These are phyloP conservation scores for Heliamphora exappendiculata DNA, from an alignment of 148 eudicot species.

Conservation along the genomic window DNA sequence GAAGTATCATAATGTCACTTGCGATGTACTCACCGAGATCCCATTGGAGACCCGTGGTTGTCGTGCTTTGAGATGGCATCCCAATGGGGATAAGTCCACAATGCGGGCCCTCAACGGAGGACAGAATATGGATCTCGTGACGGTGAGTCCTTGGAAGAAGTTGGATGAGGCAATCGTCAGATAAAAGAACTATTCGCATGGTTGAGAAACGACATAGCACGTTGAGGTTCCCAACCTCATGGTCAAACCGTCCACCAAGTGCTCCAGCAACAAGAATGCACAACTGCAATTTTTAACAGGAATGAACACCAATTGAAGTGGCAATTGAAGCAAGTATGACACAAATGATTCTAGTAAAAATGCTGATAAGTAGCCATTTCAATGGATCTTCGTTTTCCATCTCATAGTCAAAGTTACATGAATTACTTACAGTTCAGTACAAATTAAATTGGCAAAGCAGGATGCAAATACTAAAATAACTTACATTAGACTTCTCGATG, in stretches of 20 bases:
- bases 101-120: conserved; percentile 82
- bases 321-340: not conserved
- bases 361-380: not conserved
- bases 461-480: conserved; percentile 17
- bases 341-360: not conserved
- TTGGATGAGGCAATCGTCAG: conserved; percentile 81
- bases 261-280: conserved; percentile 86
- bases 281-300: conserved; percentile 36
- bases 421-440: not conserved
- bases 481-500: conserved; percentile 54
- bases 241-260: conserved; percentile 95
- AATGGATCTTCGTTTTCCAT: not conserved
- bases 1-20: not conserved
- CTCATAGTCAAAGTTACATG: not conserved
- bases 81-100: conserved; percentile 90
- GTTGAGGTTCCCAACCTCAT: conserved; percentile 85
- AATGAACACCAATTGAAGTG: not conserved
- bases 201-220: conserved; percentile 62
- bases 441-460: not conserved
- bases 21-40: conserved; percentile 57
- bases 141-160: conserved; percentile 67
- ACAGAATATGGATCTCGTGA: conserved; percentile 61
- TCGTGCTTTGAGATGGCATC: conserved; percentile 44
- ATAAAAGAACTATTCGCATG: conserved; percentile 59
- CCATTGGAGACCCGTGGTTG: conserved; percentile 88